These are phyloP conservation scores for Lasiosphaeris hirsuta DNA, from an alignment of 495 filamentous ascomycete species.

Conservation along the genomic window DNA sequence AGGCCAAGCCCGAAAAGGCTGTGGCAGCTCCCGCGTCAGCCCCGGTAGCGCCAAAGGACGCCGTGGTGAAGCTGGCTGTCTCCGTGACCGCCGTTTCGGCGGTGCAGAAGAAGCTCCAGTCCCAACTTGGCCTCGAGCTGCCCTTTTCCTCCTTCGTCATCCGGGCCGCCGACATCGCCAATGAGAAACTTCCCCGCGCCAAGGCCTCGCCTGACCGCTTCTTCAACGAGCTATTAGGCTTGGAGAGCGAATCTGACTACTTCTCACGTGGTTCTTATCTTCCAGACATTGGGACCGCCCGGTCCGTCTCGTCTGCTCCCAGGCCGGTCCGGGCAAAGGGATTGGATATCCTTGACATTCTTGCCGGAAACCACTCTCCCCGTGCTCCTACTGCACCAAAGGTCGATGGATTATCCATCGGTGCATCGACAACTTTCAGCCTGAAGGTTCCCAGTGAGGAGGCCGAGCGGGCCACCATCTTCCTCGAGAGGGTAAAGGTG, in stretches of 20 bases:
- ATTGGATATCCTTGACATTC: conserved; percentile 74
- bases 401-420: background rate
- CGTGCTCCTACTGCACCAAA: conserved; percentile 10
- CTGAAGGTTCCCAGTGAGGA: conserved; percentile 72
- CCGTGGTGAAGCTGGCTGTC: conserved; percentile 64
- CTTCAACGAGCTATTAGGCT: conserved; percentile 82
- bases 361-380: conserved; percentile 47
- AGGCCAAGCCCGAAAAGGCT: conserved; percentile 43
- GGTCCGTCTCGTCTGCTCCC: conserved; percentile 33
- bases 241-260: conserved; percentile 49
- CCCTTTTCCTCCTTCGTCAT: conserved; percentile 85
- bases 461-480: conserved; percentile 72
- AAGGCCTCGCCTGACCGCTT: conserved; percentile 74
- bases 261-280: conserved; percentile 55
- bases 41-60: conserved; percentile 41
- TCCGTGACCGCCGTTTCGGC: conserved; percentile 73
- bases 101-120: conserved; percentile 74
- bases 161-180: conserved; percentile 78
- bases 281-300: conserved; percentile 68
- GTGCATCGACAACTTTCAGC: conserved; percentile 63
- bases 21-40: conserved; percentile 35
- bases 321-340: conserved; percentile 36
- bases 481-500: conserved; percentile 78
- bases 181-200: conserved; percentile 70
- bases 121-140: conserved; percentile 69